Conservation (phyloP, 1,284 basidiomycete species). For the Meira miltonrushii region DNA sequence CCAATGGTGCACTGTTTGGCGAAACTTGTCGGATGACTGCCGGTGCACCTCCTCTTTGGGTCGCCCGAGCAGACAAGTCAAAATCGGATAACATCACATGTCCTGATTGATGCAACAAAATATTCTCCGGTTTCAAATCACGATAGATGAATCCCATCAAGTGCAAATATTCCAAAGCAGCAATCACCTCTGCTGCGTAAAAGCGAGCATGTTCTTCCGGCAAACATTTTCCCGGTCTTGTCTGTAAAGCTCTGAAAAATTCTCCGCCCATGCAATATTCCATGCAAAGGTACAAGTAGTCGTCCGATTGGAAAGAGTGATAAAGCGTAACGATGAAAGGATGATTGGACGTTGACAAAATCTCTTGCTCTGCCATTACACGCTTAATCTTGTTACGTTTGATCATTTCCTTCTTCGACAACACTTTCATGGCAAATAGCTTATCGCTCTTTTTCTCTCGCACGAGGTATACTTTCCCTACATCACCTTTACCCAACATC, state of each 20-base stretch:
- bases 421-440: slow-evolving; percentile 51
- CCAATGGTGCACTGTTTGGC: slow-evolving; percentile 81
- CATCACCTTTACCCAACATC: slow-evolving; percentile 52
- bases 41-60: slow-evolving; percentile 68
- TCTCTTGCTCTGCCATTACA: slow-evolving; percentile 50
- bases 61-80: slow-evolving; percentile 93
- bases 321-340: slow-evolving; percentile 52
- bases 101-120: slow-evolving; percentile 94
- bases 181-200: slow-evolving; percentile 97
- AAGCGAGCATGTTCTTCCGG: slow-evolving; percentile 91
- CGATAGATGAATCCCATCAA: slow-evolving; percentile 99
- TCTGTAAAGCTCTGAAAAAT: slow-evolving; percentile 81
- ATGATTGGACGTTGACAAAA: slow-evolving; percentile 47
- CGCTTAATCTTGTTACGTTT: slow-evolving; percentile 52
- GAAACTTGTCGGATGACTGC: slow-evolving; percentile 81
- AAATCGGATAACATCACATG: slow-evolving; percentile 99
- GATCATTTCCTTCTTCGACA: slow-evolving; percentile 52
- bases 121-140: slow-evolving; percentile 99
- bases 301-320: slow-evolving; percentile 51
- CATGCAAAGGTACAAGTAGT: slow-evolving; percentile 52
- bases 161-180: slow-evolving; percentile 95
- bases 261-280: slow-evolving; percentile 96
- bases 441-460: slow-evolving; percentile 42
- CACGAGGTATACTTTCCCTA: slow-evolving; percentile 51
- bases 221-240: slow-evolving; percentile 89